phyloP scores from a whole-genome alignment of 1,284 basidiomycete species.

The Cryptococcus deneoformans region DNA sequence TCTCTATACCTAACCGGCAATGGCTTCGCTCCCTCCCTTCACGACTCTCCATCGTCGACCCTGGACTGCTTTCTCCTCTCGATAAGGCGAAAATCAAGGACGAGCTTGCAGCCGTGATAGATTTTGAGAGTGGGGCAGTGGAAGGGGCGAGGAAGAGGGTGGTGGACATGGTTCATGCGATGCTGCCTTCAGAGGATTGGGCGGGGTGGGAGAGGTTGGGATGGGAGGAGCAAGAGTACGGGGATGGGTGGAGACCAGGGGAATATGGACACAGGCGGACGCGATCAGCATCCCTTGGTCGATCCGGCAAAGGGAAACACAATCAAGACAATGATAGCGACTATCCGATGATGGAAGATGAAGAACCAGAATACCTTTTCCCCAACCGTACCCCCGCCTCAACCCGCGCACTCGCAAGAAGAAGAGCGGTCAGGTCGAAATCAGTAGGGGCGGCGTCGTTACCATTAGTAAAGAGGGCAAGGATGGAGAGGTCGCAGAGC shows the following conservation, averaged over 20 bases:
- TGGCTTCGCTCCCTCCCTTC: conserved; percentile 38
- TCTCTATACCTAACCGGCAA: conserved; percentile 25
- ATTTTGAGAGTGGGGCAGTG: conserved; percentile 13
- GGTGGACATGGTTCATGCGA: conserved; percentile 38
- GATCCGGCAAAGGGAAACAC: neutral
- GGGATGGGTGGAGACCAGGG: conserved; percentile 7
- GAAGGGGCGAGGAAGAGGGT: conserved; percentile 35
- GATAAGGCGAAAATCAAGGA: neutral
- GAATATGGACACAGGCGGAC: neutral
- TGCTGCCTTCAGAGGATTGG: conserved; percentile 49
- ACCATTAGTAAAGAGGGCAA: neutral
- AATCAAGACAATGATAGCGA: neutral
- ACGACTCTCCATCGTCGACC: conserved; percentile 32
- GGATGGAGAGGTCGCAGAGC: conserved; percentile 12
- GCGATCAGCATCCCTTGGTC: conserved; percentile 7
- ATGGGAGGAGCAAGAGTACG: conserved; percentile 44
- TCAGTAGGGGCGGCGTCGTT: conserved; percentile 19
- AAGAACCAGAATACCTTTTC: conserved; percentile 51
- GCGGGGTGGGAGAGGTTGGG: conserved; percentile 49
- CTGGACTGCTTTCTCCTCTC: conserved; percentile 11
- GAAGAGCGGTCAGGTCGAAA: conserved; percentile 38
- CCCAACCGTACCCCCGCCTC: conserved; percentile 50
- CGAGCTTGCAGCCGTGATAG: neutral
- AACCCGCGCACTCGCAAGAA: conserved; percentile 25
- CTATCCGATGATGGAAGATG: conserved; percentile 3